A percentile compares a stretch with the other conserved stretches of the same genome.
phyloP scores from a whole-genome alignment of 305 asterid genomes.

The Ajuga reptans region DNA sequence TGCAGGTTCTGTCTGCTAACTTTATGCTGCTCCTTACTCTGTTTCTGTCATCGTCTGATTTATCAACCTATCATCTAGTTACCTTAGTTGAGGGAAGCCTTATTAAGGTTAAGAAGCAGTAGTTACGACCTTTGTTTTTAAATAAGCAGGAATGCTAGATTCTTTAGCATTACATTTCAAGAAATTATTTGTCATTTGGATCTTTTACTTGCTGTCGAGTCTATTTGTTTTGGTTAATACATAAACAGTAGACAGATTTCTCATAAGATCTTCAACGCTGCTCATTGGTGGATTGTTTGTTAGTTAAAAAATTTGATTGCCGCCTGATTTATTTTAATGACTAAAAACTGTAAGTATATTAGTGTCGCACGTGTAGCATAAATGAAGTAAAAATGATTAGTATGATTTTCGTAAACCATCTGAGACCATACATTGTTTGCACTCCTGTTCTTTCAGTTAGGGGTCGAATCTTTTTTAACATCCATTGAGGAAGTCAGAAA shows the following conservation, averaged over 20 bases:
- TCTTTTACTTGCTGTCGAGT: background rate
- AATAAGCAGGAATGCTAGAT: background rate
- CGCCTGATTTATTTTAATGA: background rate
- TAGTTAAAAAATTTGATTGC: background rate
- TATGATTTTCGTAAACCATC: background rate
- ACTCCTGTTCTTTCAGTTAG: background rate
- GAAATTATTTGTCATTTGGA: background rate
- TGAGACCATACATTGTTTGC: conserved; percentile 4
- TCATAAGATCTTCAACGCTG: background rate
- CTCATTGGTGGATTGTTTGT: conserved; percentile 1
- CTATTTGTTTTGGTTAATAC: conserved; percentile 3
- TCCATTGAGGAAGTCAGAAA: background rate
- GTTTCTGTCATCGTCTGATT: background rate
- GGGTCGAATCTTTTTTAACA: background rate
- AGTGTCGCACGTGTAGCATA: conserved; percentile 1
- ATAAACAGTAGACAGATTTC: background rate
- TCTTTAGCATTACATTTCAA: conserved; percentile 1
- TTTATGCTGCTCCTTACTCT: conserved; percentile 3
- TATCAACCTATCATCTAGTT: background rate
- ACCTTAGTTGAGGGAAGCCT: conserved; percentile 1
- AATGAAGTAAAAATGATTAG: background rate
- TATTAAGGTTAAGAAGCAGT: background rate
- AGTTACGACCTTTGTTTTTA: background rate
- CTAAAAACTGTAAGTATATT: background rate
- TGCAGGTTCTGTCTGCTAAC: conserved; percentile 48